Evolutionary conservation across 768 basidiomycete species (phyloP), one percentile per base, ranked within the genome.

Genomic region (Pleurotus platypus): DNA sequence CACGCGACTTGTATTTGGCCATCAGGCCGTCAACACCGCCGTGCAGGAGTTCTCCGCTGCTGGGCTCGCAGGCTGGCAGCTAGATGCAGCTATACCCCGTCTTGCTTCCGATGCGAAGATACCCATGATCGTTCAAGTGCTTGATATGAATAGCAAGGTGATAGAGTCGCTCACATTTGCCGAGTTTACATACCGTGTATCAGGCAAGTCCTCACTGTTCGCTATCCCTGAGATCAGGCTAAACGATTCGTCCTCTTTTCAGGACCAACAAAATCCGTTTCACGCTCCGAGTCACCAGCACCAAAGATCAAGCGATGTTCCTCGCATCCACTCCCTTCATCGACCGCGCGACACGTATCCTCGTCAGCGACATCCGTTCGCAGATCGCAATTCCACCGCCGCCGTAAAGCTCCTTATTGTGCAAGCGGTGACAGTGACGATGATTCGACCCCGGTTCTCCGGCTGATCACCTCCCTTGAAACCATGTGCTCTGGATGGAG

Each of bases 1-100:
- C 58, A 81, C 92, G 20, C 84, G 92, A 51, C 82, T 94, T 61
- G 83, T 92, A 62, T 76, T 94, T 61, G 91, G 87, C 27, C 69
- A 76, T 58, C 84, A 80, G 60, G 82, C 90, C 2, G 78, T 93
- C 22, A 75, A 76, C 35, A 93, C 92, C 0, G 78, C 78, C 11
- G 87, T 93, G 26, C 75, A 76, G 45, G 78, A 82, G 62, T 64
- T 86, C 0, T 73, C 75, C n/a, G 65, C 72, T 11, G 66, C 74
- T 0, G 70, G 75, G 6, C 77, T 76, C 56, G 82, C 81, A 30
- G 72, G 77, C 46, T 89, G 84, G 86, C 83, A 86, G 65, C 80
- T 90, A 51, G 78, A 82, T 51, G 86, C 85, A 1, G 65, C 73
- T n/a, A 80, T 81, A 0, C 89, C 89, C 4, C 71, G 78, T 22